Evolutionary conservation across 2,329 filamentous ascomycete species (phyloP), one percentile per base, ranked within the genome.

Genomic region (Mollisia scopiformis): DNA sequence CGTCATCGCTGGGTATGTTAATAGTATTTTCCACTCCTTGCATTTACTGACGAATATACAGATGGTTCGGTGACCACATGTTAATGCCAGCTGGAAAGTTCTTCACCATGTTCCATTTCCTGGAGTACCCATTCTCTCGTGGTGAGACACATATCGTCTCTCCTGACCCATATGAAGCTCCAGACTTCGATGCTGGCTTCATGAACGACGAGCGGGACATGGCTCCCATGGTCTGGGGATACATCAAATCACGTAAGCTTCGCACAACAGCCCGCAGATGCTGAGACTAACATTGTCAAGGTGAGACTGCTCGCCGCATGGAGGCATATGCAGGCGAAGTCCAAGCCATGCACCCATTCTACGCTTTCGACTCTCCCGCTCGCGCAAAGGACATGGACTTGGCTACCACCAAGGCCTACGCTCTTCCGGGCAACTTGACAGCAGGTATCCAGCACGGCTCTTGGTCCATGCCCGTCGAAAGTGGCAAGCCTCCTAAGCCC

Each of bases 131-230:
- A 0, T 85, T 82, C 71, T 87, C 84, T 2, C 81, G 85, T 0
- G 87, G 87, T 1, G 77, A 79, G 57, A 79, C 88, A 50, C 86
- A 89, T 72, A 86, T 89, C 67, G 84, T 80, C 74, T 16, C 75
- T 75, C n/a, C 70, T 66, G 3, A 91, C 68, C 88, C 89, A 16
- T 93, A 93, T 71, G 90, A 88, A 49, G 78, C 80, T 14, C 90
- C 90, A 0, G 90, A 93, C 77, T 93, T 93, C 69, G 90, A 93
- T 72, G 84, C 88, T 1, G 89, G 90, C 23, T 93, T 93, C 79
- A 92, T 93, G 90, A 93, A 91, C 69, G 90, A 93, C 76, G 88
- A 91, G 76, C 83, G 90, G 25, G 91, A 93, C 71, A 93, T 93
- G 90, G 89, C 87, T 1, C 89, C 90, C 8, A 92, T 91, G 87